Conservation (phyloP, 1,284 basidiomycete species). For the Cryptococcus sp. region DNA sequence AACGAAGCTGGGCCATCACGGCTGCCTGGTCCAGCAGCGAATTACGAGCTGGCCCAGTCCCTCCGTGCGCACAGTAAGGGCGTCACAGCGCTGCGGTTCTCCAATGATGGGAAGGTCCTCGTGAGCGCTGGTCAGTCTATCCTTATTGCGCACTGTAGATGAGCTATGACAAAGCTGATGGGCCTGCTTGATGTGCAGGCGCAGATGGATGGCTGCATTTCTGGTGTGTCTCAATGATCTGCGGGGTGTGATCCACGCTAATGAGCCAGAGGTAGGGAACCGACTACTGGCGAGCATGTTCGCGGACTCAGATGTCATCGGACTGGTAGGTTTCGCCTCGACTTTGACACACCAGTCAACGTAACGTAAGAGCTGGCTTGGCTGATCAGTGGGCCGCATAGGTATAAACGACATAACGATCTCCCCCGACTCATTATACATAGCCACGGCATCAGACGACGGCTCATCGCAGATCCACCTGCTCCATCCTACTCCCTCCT, state of each 20-base stretch:
- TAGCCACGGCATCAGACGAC: conserved; percentile 90
- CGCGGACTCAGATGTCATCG: conserved; percentile 33
- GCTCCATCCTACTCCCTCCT: conserved; percentile 11
- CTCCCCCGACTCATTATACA: conserved; percentile 74
- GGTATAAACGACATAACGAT: conserved; percentile 88
- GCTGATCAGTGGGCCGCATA: conserved; percentile 9
- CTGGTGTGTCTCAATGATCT: conserved; percentile 29
- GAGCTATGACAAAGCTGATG: too few relatives aligned
- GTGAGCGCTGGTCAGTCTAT: conserved; percentile 52
- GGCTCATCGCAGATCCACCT: conserved; percentile 71
- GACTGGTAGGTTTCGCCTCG: conserved; percentile 28
- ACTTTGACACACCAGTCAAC: not conserved
- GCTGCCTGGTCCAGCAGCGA: conserved; percentile 5
- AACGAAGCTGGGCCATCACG: conserved; percentile 33
- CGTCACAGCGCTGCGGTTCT: conserved; percentile 56
- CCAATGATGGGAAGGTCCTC: conserved; percentile 54
- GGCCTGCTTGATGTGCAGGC: conserved; percentile 17
- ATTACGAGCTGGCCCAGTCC: conserved; percentile 46
- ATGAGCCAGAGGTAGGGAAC: conserved; percentile 30
- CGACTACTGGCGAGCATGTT: conserved; percentile 32
- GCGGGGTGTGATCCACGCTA: not conserved
- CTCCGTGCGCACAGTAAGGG: conserved; percentile 54
- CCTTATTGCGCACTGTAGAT: too few relatives aligned
- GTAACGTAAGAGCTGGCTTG: not conserved
- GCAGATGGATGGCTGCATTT: conserved; percentile 53